Conservation (phyloP, 305 asterid species). For the Fraxinus baroniana region DNA sequence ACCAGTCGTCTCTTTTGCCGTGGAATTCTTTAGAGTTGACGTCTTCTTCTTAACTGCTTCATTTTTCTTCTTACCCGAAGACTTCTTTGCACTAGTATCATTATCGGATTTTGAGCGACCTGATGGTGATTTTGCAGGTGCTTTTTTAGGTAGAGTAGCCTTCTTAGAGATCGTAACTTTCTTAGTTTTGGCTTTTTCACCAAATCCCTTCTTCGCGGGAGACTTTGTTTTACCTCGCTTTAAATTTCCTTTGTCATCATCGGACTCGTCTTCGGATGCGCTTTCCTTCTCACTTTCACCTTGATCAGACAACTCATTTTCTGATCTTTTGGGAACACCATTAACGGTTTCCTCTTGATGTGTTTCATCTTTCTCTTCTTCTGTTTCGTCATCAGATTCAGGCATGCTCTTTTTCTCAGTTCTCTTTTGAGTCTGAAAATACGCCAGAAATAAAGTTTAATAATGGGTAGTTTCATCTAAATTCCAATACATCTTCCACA, state of each 20-base stretch:
- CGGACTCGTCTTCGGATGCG: constrained; percentile 45
- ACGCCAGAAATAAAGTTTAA: constrained; percentile 5
- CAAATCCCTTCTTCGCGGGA: constrained; percentile 35
- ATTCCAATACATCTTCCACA: constrained; percentile 14
- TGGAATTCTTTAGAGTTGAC: constrained; percentile 54
- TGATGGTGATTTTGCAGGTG: constrained; percentile 50
- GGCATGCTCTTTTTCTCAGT: constrained; percentile 37
- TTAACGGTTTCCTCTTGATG: constrained; percentile 34
- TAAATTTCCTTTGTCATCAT: constrained; percentile 39
- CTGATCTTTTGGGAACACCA: constrained; percentile 52
- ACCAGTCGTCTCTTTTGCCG: constrained; percentile 50
- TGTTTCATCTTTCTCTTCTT: constrained; percentile 49
- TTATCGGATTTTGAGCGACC: constrained; percentile 43
- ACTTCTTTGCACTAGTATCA: constrained; percentile 42
- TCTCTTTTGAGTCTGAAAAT: constrained; percentile 54
- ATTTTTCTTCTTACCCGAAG: constrained; percentile 61
- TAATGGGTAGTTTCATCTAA: background rate
- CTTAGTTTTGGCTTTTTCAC: constrained; percentile 37
- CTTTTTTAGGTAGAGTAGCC: constrained; percentile 40
- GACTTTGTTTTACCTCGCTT: constrained; percentile 28
- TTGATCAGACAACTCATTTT: constrained; percentile 63
- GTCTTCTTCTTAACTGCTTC: constrained; percentile 51
- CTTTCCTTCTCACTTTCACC: constrained; percentile 58
- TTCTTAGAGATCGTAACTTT: constrained; percentile 42
- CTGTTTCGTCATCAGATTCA: constrained; percentile 64